These are phyloP conservation scores for cucumber (Cucumis sativus) DNA, from an alignment of 306 rosid species.

Conservation along the genomic window Cucumber_9930_V3 NC_026659.2:3512001-3512500, in stretches of 20 bases:
- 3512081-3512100: conserved; percentile 54
- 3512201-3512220: conserved; percentile 56
- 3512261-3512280: conserved; percentile 37
- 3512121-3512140: conserved; percentile 33
- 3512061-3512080: conserved; percentile 57
- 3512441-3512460: conserved; percentile 17
- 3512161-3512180: conserved; percentile 22
- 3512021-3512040: conserved; percentile 25
- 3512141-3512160: conserved; percentile 53
- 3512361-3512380: conserved; percentile 41
- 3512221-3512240: conserved; percentile 58
- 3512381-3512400: conserved; percentile 33
- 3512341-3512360: conserved; percentile 45
- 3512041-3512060: conserved; percentile 47
- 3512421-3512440: conserved; percentile 41
- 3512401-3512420: conserved; percentile 55
- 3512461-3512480: background rate
- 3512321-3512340: conserved; percentile 51
- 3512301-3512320: conserved; percentile 61
- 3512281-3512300: conserved; percentile 51
- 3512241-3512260: conserved; percentile 46
- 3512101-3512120: conserved; percentile 71
- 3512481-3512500: no score
- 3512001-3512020: conserved; percentile 28
- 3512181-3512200: conserved; percentile 41